Base-by-base conservation (phyloP, 768 basidiomycete species). In the Phaeolepiota aurea region DNA sequence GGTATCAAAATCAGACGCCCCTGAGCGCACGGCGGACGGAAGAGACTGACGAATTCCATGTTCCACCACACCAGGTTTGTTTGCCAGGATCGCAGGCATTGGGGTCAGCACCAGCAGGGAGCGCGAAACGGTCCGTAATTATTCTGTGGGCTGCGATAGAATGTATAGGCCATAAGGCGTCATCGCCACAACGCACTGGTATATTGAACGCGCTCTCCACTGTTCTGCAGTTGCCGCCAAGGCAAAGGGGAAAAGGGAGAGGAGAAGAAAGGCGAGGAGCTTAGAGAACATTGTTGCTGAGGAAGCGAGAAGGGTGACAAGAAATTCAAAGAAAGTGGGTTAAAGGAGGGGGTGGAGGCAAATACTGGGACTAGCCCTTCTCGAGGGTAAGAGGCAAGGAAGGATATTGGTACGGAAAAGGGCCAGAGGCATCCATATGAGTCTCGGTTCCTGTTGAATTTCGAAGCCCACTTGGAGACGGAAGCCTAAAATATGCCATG, bases 61-160 rank as follows among this genome's bases (percentile, higher is more conserved):
- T 87, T 3, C 88, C 87, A n/a, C 88, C 88, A 45, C 87, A 91
- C 69, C 77, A 87, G 1, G 80, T 82, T 53, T 77, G 82, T 15
- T 67, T 54, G 19, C 57, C 64, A 3, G 76, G 70, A 50, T 82
- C 66, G 54, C 86, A 88, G 37, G 66, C 53, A 43, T 61, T 71
- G 22, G 61, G 57, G 53, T 71, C 63, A 1, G 75, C 63, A n/a
- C 72, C 73, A 0, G 64, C 52, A 5, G 79, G 75, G 9, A 86
- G 69, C 13, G 87, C 84, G 54, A 76, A 91, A 31, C 87, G 79
- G 57, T 89, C 86, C 2, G 77, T 79, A 41, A 88, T 73, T 45
- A 86, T 53, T 56, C 82, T 82, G 44, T 12, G 28, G 22, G 20
- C 33, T 16, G 20, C 16, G 31, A 35, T 40, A 20, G 22, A 25